These are phyloP conservation scores for Amoebophrya sp. DNA, from an alignment of 169 alveolate genomes.

Conservation along the genomic window DNA sequence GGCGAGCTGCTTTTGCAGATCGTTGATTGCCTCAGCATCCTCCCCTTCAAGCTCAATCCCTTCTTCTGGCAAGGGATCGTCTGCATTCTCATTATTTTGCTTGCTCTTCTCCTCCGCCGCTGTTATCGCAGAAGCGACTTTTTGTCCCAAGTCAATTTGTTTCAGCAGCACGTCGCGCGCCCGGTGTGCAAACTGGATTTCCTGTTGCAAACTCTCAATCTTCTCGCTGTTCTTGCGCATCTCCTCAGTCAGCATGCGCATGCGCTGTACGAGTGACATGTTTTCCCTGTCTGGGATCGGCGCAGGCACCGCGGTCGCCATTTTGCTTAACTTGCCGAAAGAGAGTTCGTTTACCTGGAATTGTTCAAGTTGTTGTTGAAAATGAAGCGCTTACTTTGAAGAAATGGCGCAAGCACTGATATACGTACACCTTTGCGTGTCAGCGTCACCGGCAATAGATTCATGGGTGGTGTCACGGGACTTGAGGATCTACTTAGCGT, in stretches of 20 bases:
- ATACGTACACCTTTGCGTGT: no score
- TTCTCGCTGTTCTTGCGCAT: not conserved
- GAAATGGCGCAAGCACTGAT: no score
- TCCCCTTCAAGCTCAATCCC: no score
- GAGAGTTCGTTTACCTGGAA: no score
- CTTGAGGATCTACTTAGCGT: no score
- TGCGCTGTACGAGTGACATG: not conserved
- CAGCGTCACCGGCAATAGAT: no score
- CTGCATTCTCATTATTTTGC: not conserved
- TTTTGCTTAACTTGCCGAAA: no score
- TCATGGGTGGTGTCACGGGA: no score
- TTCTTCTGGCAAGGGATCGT: not conserved
- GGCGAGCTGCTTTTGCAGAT: not conserved
- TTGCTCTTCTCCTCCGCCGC: not conserved
- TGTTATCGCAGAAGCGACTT: not conserved
- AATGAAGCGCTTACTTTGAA: no score
- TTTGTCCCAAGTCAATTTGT: not conserved
- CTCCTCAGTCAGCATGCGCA: not conserved
- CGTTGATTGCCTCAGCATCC: not conserved
- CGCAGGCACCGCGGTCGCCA: no score
- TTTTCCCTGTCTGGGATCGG: no score
- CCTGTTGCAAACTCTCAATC: not conserved
- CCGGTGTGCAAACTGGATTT: not conserved
- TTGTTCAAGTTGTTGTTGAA: no score
- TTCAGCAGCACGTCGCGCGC: not conserved